phyloP scores from a whole-genome alignment of 2,329 filamentous ascomycete genomes.

The Scolecobasidium constrictum region DNA sequence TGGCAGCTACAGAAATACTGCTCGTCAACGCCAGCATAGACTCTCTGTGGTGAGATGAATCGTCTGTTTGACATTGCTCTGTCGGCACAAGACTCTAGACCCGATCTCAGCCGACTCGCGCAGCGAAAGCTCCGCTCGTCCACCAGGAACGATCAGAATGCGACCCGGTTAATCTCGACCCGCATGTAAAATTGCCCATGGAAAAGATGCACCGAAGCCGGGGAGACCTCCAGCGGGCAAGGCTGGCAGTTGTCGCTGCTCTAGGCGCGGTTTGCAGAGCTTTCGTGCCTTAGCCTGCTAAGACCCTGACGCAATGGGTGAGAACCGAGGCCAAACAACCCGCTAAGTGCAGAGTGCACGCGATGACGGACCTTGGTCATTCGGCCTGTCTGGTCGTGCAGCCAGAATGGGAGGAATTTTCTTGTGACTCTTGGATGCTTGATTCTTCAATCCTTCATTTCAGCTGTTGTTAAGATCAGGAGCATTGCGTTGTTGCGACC shows the following conservation, averaged over 20 bases:
- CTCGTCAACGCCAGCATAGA: no score
- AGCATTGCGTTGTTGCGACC: no score
- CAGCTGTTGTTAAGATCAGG: no score
- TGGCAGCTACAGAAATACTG: not conserved
- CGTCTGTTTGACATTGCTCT: not conserved
- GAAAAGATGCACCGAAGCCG: no score
- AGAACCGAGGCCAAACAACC: not conserved
- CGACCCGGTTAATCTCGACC: not conserved
- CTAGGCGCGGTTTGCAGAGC: not conserved
- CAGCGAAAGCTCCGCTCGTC: not conserved
- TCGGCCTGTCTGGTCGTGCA: not conserved
- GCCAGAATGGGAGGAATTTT: no score
- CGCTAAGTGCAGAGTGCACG: not conserved
- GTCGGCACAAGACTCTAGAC: not conserved
- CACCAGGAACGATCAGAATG: not conserved
- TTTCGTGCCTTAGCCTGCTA: not conserved
- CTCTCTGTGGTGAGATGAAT: not conserved
- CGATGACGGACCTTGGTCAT: not conserved
- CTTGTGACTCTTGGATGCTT: no score
- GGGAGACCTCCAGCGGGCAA: not conserved
- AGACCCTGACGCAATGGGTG: not conserved
- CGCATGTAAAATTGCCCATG: not conserved
- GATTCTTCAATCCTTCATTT: no score
- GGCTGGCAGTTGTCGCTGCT: not conserved
- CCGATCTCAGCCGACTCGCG: not conserved